Base-by-base conservation (phyloP, 345 rosid species). In the Lumnitzera littorea region DNA sequence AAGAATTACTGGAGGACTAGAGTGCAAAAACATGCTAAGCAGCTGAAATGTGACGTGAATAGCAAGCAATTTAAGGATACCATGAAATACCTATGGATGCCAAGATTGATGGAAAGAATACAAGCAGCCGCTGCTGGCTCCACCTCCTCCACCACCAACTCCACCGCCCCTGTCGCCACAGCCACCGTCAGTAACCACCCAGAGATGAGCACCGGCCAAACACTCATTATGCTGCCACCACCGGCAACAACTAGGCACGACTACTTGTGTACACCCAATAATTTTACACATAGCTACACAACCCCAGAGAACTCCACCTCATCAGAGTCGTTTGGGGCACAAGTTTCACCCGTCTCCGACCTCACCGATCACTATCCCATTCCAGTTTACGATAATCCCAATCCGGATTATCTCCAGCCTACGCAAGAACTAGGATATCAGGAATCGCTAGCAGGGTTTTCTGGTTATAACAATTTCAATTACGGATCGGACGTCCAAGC, bases 1-100 rank as follows among this genome's bases (percentile, higher is more conserved):
- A 94, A 94, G 66, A 94, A 94, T 70, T 94, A 94, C 27, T 94
- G 99, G 99, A 81, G 99, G 71, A 92, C 98, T 2, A 68, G 99
- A 14, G 99, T 94, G 16, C 97, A 90, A 50, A 94, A 88, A 63
- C 97, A 89, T 55, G 99, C 99, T 2, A 86, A 80, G 23, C 95
- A 90, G 49, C 81, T 94, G 3, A 88, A 88, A 64, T 80, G 95
- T 62, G 99, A 94, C 72, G 91, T 88, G 57, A 94, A 90, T 66
- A 94, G 99, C 76, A 79, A 80, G 71, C 82, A 80, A 66, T 94
- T 94, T 76, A 88, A 90, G 75, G 96, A 90, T 57, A 80, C 90
- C 62, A 79, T 94, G 77, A 79, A 85, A 31, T 73, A 83, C 43
- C 62, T 80, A 16, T 94, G 99, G 97, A 90, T 94, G 81, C 99